These are phyloP conservation scores for Pseudocercospora cruenta DNA, from an alignment of 2,329 filamentous ascomycete species.

Conservation along the genomic window DNA sequence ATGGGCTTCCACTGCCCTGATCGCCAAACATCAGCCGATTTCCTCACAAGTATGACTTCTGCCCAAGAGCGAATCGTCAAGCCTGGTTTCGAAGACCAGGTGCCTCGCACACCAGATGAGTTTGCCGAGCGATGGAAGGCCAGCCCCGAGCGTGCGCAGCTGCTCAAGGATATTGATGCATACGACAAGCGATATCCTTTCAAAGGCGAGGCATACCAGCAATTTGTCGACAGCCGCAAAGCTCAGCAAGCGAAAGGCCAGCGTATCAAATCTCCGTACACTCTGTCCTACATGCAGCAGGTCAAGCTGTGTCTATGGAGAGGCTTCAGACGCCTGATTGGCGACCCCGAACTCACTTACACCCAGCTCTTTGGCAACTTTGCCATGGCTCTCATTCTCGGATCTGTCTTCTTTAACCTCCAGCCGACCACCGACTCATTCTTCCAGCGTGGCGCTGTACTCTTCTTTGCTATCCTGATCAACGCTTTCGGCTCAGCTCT, in stretches of 20 bases:
- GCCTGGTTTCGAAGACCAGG: conserved; percentile 49
- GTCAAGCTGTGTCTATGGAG: conserved; percentile 78
- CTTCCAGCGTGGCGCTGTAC: conserved; percentile 74
- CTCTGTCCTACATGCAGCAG: conserved; percentile 76
- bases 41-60: conserved; percentile 73
- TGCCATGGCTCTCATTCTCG: conserved; percentile 75
- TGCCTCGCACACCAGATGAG: conserved; percentile 55
- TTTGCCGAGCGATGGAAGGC: conserved; percentile 59
- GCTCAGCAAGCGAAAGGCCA: conserved; percentile 52
- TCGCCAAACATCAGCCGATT: conserved; percentile 74
- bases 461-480: conserved; percentile 87
- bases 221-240: conserved; percentile 51
- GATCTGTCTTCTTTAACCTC: conserved; percentile 81
- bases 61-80: conserved; percentile 51
- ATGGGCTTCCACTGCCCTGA: conserved; percentile 74
- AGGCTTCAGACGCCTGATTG: conserved; percentile 74
- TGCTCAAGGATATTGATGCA: conserved; percentile 50
- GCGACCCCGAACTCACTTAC: conserved; percentile 75
- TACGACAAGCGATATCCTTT: conserved; percentile 52
- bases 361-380: conserved; percentile 72
- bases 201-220: conserved; percentile 49
- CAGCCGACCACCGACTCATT: conserved; percentile 68
- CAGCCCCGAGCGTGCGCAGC: conserved; percentile 52
- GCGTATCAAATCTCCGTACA: conserved; percentile 77
- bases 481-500: conserved; percentile 82